Evolutionary conservation across 1,139 yeast species (phyloP).

Genomic region (Entelexis paramagnoliae): DNA sequence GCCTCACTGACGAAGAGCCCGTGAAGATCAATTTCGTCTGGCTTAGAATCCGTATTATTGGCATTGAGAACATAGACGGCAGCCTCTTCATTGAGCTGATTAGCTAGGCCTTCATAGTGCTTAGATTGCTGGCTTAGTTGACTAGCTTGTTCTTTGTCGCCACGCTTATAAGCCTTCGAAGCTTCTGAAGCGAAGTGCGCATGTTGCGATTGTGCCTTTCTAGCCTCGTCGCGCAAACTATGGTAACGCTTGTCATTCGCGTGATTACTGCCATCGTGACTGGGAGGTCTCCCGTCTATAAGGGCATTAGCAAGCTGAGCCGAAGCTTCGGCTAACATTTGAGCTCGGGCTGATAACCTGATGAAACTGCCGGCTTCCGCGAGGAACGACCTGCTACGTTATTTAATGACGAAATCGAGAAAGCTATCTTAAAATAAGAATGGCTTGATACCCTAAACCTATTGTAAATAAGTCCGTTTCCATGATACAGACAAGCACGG

Average conservation of each 20-base stretch:
- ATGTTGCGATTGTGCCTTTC: constrained; percentile 50
- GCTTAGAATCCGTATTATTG: constrained; percentile 74
- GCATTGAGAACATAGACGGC: constrained; percentile 82
- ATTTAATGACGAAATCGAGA: not conserved
- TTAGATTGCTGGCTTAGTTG: constrained; percentile 63
- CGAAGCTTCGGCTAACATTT: constrained; percentile 14
- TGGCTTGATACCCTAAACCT: not conserved
- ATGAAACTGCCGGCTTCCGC: not conserved
- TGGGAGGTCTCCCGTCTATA: constrained; percentile 13
- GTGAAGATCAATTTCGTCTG: constrained; percentile 84
- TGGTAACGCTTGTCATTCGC: constrained; percentile 42
- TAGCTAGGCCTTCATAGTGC: constrained; percentile 49
- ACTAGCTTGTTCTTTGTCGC: constrained; percentile 65
- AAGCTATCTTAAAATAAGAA: not conserved
- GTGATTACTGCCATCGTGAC: constrained; percentile 32
- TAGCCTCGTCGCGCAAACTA: constrained; percentile 57
- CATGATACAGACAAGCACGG: too few species aligned
- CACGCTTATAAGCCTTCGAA: constrained; percentile 62
- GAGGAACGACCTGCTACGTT: not conserved
- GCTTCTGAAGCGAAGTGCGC: constrained; percentile 54
- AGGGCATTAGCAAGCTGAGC: constrained; percentile 16
- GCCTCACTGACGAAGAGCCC: constrained; percentile 89
- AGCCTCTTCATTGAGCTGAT: constrained; percentile 61
- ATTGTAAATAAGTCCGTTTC: too few species aligned
- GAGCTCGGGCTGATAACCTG: not conserved